Evolutionary conservation across 352 stramenopile genomes (phyloP).

Genomic region (Lagenidium giganteum): DNA sequence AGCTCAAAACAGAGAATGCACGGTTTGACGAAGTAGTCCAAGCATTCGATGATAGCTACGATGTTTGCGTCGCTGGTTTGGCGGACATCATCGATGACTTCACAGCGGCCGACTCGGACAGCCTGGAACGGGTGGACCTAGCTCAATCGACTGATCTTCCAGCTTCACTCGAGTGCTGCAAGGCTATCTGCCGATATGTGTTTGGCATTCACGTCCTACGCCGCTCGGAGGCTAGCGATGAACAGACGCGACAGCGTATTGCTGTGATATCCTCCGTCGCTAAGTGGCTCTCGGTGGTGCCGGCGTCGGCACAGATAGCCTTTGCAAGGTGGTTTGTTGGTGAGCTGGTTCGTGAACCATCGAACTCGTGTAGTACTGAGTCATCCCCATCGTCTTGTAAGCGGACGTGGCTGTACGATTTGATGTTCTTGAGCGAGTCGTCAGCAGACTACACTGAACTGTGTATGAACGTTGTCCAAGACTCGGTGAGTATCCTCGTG

Average conservation of each 20-base stretch:
- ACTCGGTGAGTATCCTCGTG: slow-evolving; percentile 17
- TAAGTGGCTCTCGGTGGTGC: too few relatives aligned
- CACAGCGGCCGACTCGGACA: too few relatives aligned
- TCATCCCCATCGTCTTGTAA: neutral
- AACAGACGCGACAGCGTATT: too few relatives aligned
- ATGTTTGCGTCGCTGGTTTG: too few relatives aligned
- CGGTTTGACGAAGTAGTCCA: too few relatives aligned
- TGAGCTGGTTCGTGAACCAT: neutral
- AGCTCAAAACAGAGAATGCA: too few relatives aligned
- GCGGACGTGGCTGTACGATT: slow-evolving; percentile 59
- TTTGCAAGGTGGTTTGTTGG: slow-evolving; percentile 11
- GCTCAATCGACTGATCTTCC: too few relatives aligned
- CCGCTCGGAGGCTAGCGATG: too few relatives aligned
- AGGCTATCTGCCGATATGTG: slow-evolving; percentile 10
- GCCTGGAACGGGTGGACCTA: too few relatives aligned
- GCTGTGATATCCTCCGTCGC: too few relatives aligned
- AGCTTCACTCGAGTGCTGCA: neutral
- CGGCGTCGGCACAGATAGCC: neutral
- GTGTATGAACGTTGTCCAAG: slow-evolving; percentile 24
- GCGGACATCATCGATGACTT: too few relatives aligned
- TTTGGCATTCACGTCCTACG: slow-evolving; percentile 6
- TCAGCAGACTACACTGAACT: slow-evolving; percentile 16
- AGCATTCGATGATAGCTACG: too few relatives aligned
- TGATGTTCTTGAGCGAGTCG: slow-evolving; percentile 37
- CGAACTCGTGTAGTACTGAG: neutral